Evolutionary conservation across 805 yeast species (phyloP), one percentile per base, ranked within the genome.

Genomic region (Pichia nakasei): DNA sequence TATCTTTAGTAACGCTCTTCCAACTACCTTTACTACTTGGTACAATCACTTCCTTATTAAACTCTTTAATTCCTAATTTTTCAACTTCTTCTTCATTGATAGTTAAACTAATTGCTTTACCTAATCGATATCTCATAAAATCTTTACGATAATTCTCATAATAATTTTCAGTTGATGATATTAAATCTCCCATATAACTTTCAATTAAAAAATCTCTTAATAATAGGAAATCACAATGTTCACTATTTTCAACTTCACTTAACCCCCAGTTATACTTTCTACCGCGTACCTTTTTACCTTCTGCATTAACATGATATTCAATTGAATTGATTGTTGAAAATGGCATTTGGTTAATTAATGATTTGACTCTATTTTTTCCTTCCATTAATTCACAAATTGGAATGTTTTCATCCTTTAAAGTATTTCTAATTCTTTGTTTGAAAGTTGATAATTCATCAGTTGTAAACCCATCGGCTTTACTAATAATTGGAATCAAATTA

Each of bases 261-360:
- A 75, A 61, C 0, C 97, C 97, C 96, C 96, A 89, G 17, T 68
- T 71, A 65, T 87, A 89, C 56, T 73, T 72, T 55, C 96, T 73
- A 17, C 93, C 95, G 49, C 83, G 70, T 24, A 84, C 84, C 3
- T 63, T 48, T 27, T 70, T 63, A 9, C 80, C 79, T 9, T 65
- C 64, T 3, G 61, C 52, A 41, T 70, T 70, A 38, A 56, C 52
- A 27, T 70, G 72, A 42, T 62, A 64, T 11, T 71, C 69, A 49
- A 72, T 80, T 2, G 94, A 76, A 19, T 88, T 82, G 48, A 89
- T 76, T 3, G 87, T 67, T 2, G 86, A 69, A 59, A 73, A 87
- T 0, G 97, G 96, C 52, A 76, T 72, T 33, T 69, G 66, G 6
- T 60, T 59, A 35, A 69, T 57, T 40, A 68, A 61, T 15, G 60